Evolutionary conservation across 192 early-diverging fungal genomes (phyloP).

Genomic region (Coemansia sp.): DNA sequence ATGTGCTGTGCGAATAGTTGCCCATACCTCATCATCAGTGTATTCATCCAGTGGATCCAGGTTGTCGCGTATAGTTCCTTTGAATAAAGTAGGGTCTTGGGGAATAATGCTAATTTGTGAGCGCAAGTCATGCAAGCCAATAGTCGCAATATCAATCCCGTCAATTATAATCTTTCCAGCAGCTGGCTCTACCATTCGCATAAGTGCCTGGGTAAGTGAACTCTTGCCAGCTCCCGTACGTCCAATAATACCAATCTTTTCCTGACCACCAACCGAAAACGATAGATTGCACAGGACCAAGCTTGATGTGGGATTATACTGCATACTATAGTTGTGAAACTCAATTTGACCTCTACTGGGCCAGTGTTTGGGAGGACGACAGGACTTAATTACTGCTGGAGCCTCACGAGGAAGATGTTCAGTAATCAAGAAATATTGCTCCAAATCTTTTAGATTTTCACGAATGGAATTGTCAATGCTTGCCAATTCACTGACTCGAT

Average conservation of each 20-base stretch:
- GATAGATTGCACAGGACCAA: slow-evolving; percentile 46
- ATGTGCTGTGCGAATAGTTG: slow-evolving; percentile 48
- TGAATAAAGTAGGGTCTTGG: slow-evolving; percentile 67
- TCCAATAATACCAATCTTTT: slow-evolving; percentile 85
- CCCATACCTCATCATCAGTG: slow-evolving; percentile 66
- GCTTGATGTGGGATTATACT: slow-evolving; percentile 4
- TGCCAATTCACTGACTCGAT: neutral
- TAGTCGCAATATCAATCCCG: slow-evolving; percentile 54
- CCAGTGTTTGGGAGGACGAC: slow-evolving; percentile 58
- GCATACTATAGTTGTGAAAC: slow-evolving; percentile 28
- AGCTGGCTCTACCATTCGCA: slow-evolving; percentile 66
- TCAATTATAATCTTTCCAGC: slow-evolving; percentile 62
- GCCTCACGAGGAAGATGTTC: slow-evolving; percentile 51
- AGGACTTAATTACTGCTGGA: slow-evolving; percentile 57
- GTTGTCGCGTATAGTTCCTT: slow-evolving; percentile 67
- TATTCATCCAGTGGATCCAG: slow-evolving; percentile 62
- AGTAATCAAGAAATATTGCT: neutral
- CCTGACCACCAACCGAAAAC: slow-evolving; percentile 56
- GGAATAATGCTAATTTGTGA: slow-evolving; percentile 63
- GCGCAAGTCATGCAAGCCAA: slow-evolving; percentile 64
- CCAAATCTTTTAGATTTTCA: neutral
- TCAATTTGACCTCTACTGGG: slow-evolving; percentile 69
- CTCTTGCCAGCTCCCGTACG: slow-evolving; percentile 78
- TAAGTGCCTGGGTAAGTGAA: slow-evolving; percentile 60
- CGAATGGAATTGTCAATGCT: neutral